phyloP scores from a whole-genome alignment of 495 filamentous ascomycete genomes.

The Chaetomium tenue region DNA sequence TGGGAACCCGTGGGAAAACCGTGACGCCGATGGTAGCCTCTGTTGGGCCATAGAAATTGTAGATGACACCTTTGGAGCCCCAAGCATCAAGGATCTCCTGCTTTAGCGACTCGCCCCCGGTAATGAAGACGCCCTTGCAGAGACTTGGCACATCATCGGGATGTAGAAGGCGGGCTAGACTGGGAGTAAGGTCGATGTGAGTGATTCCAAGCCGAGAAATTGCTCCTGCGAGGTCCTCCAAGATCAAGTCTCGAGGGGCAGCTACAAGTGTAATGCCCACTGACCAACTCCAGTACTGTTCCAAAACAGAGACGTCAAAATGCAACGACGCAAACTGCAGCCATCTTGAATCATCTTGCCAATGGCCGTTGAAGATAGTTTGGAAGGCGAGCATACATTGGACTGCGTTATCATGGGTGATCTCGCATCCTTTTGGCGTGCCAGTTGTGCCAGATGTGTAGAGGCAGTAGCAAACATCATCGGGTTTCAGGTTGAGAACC shows the following conservation, averaged over 20 bases:
- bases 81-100: conserved; percentile 71
- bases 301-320: conserved; percentile 83
- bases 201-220: conserved; percentile 73
- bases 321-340: conserved; percentile 87
- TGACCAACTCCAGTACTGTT: conserved; percentile 89
- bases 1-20: conserved; percentile 69
- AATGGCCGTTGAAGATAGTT: conserved; percentile 63
- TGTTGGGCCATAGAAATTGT: conserved; percentile 80
- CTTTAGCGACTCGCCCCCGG: conserved; percentile 68
- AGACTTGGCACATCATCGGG: conserved; percentile 68
- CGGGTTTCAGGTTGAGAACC: conserved; percentile 35
- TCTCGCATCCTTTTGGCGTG: conserved; percentile 71
- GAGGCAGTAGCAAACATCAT: conserved; percentile 65
- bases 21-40: conserved; percentile 88
- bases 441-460: conserved; percentile 86
- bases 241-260: conserved; percentile 71
- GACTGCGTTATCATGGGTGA: conserved; percentile 71
- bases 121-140: conserved; percentile 71
- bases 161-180: conserved; percentile 57
- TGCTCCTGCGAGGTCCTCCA: conserved; percentile 69
- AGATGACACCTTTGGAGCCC: conserved; percentile 63
- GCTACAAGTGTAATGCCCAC: conserved; percentile 77
- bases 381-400: conserved; percentile 76
- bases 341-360: conserved; percentile 69
- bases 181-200: conserved; percentile 79